These are phyloP conservation scores for Trypanosoma scelopori DNA, from an alignment of 208 protist genomes.

Conservation along the genomic window DNA sequence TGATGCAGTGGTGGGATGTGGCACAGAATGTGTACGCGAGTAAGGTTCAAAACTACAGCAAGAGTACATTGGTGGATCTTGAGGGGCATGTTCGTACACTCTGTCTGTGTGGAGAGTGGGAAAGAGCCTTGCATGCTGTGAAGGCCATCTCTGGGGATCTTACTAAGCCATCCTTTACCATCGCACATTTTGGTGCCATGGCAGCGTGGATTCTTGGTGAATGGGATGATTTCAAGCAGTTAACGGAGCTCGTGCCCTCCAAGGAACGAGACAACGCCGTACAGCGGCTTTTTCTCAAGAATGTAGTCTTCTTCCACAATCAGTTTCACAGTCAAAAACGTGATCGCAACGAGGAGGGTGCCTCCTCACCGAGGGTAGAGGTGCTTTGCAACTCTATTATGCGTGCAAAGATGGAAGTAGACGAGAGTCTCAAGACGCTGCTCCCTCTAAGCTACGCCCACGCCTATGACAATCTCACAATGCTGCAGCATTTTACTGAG, in stretches of 20 bases:
- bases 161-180: slow-evolving; percentile 46
- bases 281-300: slow-evolving; percentile 75
- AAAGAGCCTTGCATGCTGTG: slow-evolving; percentile 57
- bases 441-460: slow-evolving; percentile 86
- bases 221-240: slow-evolving; percentile 76
- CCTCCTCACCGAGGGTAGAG: slow-evolving; percentile 29
- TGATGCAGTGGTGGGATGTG: slow-evolving; percentile 85
- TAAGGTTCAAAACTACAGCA: slow-evolving; percentile 35
- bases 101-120: slow-evolving; percentile 87
- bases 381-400: slow-evolving; percentile 46
- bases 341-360: slow-evolving; percentile 13
- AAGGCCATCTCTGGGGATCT: slow-evolving; percentile 20
- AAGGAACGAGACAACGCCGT: slow-evolving; percentile 70
- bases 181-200: slow-evolving; percentile 77
- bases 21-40: slow-evolving; percentile 78
- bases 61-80: slow-evolving; percentile 26
- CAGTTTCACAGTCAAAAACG: slow-evolving; percentile 28
- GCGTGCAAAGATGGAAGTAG: slow-evolving; percentile 75
- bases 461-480: slow-evolving; percentile 95
- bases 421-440: slow-evolving; percentile 85
- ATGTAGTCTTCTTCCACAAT: slow-evolving; percentile 52
- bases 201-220: slow-evolving; percentile 80
- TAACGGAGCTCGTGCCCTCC: slow-evolving; percentile 71
- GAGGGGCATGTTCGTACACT: slow-evolving; percentile 89
- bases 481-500: slow-evolving; percentile 98